Base-by-base conservation (phyloP, 192 early-diverging fungal species). In the Dimargaris cristalligena region DNA sequence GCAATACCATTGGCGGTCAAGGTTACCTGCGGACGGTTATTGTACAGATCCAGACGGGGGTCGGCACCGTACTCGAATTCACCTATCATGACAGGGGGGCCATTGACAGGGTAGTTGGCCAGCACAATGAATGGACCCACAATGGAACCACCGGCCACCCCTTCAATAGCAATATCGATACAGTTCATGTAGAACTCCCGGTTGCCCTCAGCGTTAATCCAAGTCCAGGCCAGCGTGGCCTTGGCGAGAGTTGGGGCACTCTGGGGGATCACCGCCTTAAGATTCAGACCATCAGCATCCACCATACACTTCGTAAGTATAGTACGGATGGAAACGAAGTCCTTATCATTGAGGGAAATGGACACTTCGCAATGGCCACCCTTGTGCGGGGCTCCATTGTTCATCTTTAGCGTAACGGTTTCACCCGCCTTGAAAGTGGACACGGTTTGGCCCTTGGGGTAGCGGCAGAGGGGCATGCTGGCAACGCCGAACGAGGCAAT, bases 361-460 rank as follows among this genome's bases (percentile, higher is more conserved):
- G 81, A 73, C 62, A 81, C 80, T 57, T 85, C 78, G 55, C 84
- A 87, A 61, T 87, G 80, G 47, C 84, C 84, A 25, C 81, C 81
- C 18, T 74, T 73, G 47, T 81, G 80, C 29, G 48, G 71, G 9
- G 78, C 76, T 0, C 74, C 66, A 20, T 74, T 69, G 25, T 75
- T 70, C 55, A 79, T 77, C 26, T 62, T 51, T 52, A 78, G 72
- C 34, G 60, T 59, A 62, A 81, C 68, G 18, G 70, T 63, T 8
- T 72, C 63, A 4, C 77, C 79, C 26, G 77, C 77, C 25, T 69
- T 56, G 66, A 71, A 61, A 3, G 69, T 71, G n/a, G n/a, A n/a
- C n/a, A n/a, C n/a, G n/a, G n/a, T n/a, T n/a, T n/a, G n/a, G n/a
- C n/a, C n/a, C n/a, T n/a, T n/a, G n/a, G n/a, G n/a, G n/a, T n/a